These are phyloP conservation scores for Epipyxis sp. DNA, from an alignment of 108 stramenopile species.

Conservation along the genomic window DNA sequence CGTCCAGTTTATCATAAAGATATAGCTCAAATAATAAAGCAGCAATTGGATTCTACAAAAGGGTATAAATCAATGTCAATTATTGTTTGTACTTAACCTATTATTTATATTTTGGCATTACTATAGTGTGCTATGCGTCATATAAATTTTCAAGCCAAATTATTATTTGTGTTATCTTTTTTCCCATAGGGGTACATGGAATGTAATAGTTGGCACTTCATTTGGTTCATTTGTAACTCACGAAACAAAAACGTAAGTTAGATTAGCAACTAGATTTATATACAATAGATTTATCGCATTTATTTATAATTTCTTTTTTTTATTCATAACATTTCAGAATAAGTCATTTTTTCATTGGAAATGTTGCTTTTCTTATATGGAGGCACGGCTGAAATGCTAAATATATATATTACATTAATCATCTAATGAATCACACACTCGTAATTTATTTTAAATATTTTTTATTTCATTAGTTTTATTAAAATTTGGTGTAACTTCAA, in stretches of 20 bases:
- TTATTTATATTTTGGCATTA: background rate
- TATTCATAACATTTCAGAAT: background rate
- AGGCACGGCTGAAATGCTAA: too few species aligned
- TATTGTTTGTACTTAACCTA: background rate
- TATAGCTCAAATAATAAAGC: conserved; percentile 27
- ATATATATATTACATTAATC: too few species aligned
- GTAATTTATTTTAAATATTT: too few species aligned
- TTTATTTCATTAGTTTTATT: too few species aligned
- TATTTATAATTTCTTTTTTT: background rate
- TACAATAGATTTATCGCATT: too few species aligned
- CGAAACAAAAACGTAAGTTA: conserved; percentile 34
- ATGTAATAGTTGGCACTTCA: conserved; percentile 27
- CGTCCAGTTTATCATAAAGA: conserved; percentile 27
- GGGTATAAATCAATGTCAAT: background rate
- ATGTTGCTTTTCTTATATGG: conserved; percentile 14
- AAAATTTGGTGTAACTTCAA: too few species aligned
- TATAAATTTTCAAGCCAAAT: too few species aligned
- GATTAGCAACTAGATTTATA: too few species aligned
- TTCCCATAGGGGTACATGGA: conserved; percentile 23
- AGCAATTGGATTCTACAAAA: conserved; percentile 18
- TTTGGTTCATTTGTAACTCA: conserved; percentile 21
- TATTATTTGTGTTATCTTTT: conserved; percentile 11
- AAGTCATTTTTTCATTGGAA: conserved; percentile 17
- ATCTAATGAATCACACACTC: too few species aligned
- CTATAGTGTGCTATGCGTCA: background rate